Conservation (phyloP, 176 grass and related monocot species). For the Cymbopogon citratus region DNA sequence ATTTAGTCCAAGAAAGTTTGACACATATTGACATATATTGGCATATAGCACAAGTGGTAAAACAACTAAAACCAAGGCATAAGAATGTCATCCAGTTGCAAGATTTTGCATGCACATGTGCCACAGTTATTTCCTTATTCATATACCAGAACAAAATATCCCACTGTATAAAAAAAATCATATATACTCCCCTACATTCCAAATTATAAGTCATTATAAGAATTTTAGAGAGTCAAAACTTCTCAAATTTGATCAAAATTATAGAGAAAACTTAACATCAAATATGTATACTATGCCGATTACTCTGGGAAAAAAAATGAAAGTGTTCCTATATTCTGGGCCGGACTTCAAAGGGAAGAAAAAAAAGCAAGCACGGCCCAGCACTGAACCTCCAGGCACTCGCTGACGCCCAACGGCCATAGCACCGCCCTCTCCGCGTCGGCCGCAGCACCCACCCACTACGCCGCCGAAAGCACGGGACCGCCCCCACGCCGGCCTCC, state of each 20-base stretch:
- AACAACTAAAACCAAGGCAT: too few species aligned
- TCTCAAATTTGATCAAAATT: too few species aligned
- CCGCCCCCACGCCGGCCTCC: background rate
- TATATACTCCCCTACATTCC: too few species aligned
- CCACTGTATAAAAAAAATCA: background rate
- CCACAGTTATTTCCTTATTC: background rate
- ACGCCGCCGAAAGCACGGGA: background rate
- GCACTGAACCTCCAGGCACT: background rate
- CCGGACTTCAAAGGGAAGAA: background rate
- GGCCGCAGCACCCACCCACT: background rate
- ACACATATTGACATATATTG: background rate
- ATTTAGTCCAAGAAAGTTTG: background rate
- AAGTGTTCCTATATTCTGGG: background rate
- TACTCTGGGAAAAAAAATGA: background rate
- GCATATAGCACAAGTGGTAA: too few species aligned
- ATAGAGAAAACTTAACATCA: too few species aligned
- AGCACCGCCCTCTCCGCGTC: background rate
- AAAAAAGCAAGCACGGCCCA: background rate
- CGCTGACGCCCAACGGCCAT: conserved; percentile 5
- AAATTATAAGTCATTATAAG: too few species aligned
- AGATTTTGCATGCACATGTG: background rate
- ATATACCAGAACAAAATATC: background rate
- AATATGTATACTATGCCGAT: too few species aligned
- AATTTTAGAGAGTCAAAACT: too few species aligned
- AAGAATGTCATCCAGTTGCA: background rate